Evolutionary conservation across 495 filamentous ascomycete genomes (phyloP).

Genomic region (Gamarada debralockiae): DNA sequence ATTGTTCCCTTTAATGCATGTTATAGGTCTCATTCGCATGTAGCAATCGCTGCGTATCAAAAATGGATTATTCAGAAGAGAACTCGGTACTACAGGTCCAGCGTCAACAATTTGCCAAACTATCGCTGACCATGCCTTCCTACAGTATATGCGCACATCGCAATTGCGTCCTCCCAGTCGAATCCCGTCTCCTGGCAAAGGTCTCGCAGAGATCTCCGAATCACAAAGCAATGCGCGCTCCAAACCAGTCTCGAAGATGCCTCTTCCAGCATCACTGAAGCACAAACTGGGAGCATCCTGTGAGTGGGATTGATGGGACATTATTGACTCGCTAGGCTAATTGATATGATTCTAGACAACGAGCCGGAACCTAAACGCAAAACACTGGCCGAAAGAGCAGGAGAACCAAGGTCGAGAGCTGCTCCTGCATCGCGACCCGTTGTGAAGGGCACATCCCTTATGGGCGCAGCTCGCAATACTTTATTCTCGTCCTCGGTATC

Average conservation of each 20-base stretch:
- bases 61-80: slow-evolving; percentile 23
- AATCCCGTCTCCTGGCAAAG: slow-evolving; percentile 28
- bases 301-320: slow-evolving; percentile 1
- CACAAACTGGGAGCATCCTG: slow-evolving; percentile 27
- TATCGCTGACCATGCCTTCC: slow-evolving; percentile 4
- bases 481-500: slow-evolving; percentile 26
- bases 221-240: slow-evolving; percentile 68
- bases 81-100: slow-evolving; percentile 13
- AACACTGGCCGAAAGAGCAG: slow-evolving; percentile 54
- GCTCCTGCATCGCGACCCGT: slow-evolving; percentile 32
- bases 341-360: slow-evolving; percentile 18
- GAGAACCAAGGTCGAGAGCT: slow-evolving; percentile 36
- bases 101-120: neutral
- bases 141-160: slow-evolving; percentile 20
- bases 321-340: neutral
- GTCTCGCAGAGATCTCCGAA: slow-evolving; percentile 54
- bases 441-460: slow-evolving; percentile 35
- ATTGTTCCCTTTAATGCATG: slow-evolving; percentile 11
- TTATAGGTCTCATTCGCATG: slow-evolving; percentile 9
- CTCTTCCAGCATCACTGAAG: slow-evolving; percentile 37
- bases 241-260: slow-evolving; percentile 40
- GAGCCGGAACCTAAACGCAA: slow-evolving; percentile 50
- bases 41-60: slow-evolving; percentile 19
- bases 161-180: slow-evolving; percentile 28
- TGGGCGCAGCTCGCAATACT: slow-evolving; percentile 28